These are phyloP conservation scores for Talaromyces sp. DNA, from an alignment of 2,329 filamentous ascomycete genomes.

Conservation along the genomic window DNA sequence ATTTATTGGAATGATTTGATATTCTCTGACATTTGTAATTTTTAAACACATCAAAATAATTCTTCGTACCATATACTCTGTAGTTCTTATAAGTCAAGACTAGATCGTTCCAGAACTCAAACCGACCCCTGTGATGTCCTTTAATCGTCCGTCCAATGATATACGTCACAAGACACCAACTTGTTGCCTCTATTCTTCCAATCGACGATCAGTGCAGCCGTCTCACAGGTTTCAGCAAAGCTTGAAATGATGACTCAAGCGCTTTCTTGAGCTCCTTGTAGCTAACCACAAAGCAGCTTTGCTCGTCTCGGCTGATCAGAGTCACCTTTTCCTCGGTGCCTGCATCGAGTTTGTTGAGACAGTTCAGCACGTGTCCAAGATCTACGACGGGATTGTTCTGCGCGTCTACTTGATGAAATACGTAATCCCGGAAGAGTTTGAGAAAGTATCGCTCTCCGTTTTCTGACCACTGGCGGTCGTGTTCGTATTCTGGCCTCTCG, in stretches of 20 bases:
- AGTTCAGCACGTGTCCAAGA: conserved; percentile 79
- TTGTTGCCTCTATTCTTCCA: background rate
- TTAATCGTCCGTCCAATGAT: background rate
- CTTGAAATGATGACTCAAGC: conserved; percentile 60
- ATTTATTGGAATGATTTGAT: conserved; percentile 8
- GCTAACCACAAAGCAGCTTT: conserved; percentile 80
- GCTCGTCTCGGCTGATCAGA: conserved; percentile 83
- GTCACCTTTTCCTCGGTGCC: conserved; percentile 82
- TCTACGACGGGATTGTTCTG: conserved; percentile 80
- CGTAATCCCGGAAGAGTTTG: conserved; percentile 93
- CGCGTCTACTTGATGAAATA: conserved; percentile 91
- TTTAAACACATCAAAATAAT: background rate
- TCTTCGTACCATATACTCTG: conserved; percentile 10
- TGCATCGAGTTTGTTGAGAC: conserved; percentile 88
- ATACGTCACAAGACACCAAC: background rate
- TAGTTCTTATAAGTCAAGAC: conserved; percentile 8
- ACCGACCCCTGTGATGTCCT: background rate
- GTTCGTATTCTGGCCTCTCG: conserved; percentile 81
- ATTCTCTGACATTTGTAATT: conserved; percentile 8
- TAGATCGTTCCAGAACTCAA: conserved; percentile 2
- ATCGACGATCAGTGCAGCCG: conserved; percentile 29
- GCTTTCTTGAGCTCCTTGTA: conserved; percentile 81
- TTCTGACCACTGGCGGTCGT: conserved; percentile 79
- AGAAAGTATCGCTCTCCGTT: conserved; percentile 88
- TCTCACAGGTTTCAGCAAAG: conserved; percentile 48